phyloP scores from a whole-genome alignment of 2,329 filamentous ascomycete species.

The Fusarium verrucosum region DNA sequence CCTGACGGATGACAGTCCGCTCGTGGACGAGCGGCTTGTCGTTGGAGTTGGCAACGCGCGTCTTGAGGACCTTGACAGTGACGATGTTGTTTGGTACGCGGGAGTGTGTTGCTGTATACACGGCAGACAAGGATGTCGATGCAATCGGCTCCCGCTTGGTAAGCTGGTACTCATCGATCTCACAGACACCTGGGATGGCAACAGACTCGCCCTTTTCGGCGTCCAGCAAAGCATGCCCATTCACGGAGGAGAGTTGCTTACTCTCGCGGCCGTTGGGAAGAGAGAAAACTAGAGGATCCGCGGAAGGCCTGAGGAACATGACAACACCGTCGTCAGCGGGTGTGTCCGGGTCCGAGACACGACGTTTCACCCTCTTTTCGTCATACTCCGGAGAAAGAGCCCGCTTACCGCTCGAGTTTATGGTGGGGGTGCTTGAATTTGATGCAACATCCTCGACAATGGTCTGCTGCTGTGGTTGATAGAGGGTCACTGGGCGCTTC shows the following conservation, averaged over 20 bases:
- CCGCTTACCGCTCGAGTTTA: conserved; percentile 62
- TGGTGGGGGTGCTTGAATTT: conserved; percentile 48
- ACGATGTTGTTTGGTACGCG: conserved; percentile 63
- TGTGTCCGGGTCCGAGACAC: conserved; percentile 47
- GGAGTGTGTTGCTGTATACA: conserved; percentile 65
- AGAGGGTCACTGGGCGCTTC: conserved; percentile 59
- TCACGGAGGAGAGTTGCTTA: conserved; percentile 58
- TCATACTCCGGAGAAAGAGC: conserved; percentile 58
- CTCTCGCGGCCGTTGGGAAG: conserved; percentile 58
- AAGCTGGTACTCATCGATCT: conserved; percentile 63
- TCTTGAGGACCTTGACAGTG: conserved; percentile 70
- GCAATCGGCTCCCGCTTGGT: conserved; percentile 67
- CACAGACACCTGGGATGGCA: conserved; percentile 59
- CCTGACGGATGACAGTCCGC: conserved; percentile 66
- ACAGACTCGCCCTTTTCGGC: conserved; percentile 60
- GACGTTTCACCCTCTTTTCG: conserved; percentile 56
- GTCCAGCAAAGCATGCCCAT: conserved; percentile 62
- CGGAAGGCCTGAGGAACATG: conserved; percentile 62
- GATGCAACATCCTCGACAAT: conserved; percentile 43
- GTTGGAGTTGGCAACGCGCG: conserved; percentile 53
- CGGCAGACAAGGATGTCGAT: conserved; percentile 62
- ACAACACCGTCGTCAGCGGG: conserved; percentile 60
- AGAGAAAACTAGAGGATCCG: conserved; percentile 62
- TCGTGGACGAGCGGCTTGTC: conserved; percentile 61
- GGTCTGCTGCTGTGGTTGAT: conserved; percentile 45